Evolutionary conservation across 768 basidiomycete genomes (phyloP), one percentile per base, ranked within the genome.

Genomic region (Xerocomellus intermedius): DNA sequence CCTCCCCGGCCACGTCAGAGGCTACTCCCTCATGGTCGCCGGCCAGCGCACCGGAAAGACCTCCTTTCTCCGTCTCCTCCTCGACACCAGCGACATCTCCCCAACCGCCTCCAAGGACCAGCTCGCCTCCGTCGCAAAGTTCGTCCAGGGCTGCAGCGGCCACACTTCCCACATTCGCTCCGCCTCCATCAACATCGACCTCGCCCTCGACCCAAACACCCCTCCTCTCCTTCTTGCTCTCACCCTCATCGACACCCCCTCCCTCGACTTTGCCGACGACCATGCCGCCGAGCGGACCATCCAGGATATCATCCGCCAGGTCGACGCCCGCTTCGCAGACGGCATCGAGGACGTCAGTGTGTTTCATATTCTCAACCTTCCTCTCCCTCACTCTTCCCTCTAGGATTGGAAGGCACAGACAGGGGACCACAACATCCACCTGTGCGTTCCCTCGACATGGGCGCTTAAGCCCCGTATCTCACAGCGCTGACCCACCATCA

Each of bases 41-140:
- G 90, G 90, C 48, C 84, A 82, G 68, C 79, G 86, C 74, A 85
- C 87, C 74, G 88, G 89, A 74, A 94, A 94, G 80, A 91, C 90
- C 22, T 86, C 89, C 57, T 89, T 94, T 67, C 85, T 92, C 67
- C 84, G 89, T 54, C 87, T 92, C 65, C 79, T 94, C 60, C 82
- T 92, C 71, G 89, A 91, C 77, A 90, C 91, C 60, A 81, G 81
- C 76, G 76, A 81, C 68, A 77, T 92, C 65, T 81, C 88, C 14
- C 74, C 79, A 38, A 68, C 76, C 21, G 81, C 83, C 50, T 77
- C 82, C 45, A 85, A 83, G 66, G 89, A 89, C 66, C 89, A 93
- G 77, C 83, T 89, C 61, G 81, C 82, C 49, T 84, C 84, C 66
- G 84, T 90, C 68, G 89, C 89, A 61, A 87, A 86, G 74, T 91